Percentiles rank a stretch among this genome's conserved stretches.
phyloP scores from a whole-genome alignment of 306 rosid species.

The Begonia loranthoides region DNA sequence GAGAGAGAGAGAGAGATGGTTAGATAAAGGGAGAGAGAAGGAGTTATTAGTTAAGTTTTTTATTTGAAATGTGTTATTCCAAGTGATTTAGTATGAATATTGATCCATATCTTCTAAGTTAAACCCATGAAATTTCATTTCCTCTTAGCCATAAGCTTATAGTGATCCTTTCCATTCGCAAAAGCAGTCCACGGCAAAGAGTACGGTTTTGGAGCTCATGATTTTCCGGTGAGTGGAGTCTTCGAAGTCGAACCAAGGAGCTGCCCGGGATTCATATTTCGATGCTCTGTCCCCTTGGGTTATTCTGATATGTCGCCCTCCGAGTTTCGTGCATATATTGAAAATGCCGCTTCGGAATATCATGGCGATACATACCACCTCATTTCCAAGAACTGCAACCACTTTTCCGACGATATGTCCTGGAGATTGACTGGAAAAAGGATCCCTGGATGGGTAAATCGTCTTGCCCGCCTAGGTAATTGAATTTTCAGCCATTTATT shows the following conservation, averaged over 20 bases:
- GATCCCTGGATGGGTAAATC: conserved; percentile 94
- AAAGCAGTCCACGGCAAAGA: conserved; percentile 80
- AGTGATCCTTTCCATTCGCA: not conserved
- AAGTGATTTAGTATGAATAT: too few relatives aligned
- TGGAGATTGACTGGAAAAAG: conserved; percentile 55
- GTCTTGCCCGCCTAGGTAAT: conserved; percentile 89
- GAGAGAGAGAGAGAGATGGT: too few relatives aligned
- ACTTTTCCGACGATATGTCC: conserved; percentile 71
- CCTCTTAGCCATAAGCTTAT: too few relatives aligned
- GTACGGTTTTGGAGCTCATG: conserved; percentile 96
- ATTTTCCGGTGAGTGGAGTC: conserved; percentile 83
- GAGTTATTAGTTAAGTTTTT: too few relatives aligned
- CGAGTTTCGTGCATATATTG: conserved; percentile 60
- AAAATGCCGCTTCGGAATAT: conserved; percentile 66
- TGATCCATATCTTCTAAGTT: not conserved
- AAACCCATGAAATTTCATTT: too few relatives aligned
- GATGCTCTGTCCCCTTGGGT: conserved; percentile 69
- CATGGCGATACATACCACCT: conserved; percentile 97
- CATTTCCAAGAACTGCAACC: conserved; percentile 90
- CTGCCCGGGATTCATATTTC: conserved; percentile 82
- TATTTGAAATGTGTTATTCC: too few relatives aligned
- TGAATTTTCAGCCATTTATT: not conserved
- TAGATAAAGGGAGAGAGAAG: too few relatives aligned
- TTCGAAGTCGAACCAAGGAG: conserved; percentile 86
- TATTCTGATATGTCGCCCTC: conserved; percentile 30